Evolutionary conservation across 176 grass and related monocot species (phyloP), one percentile per base, ranked within the genome.

Genomic region (Oryza australiensis): DNA sequence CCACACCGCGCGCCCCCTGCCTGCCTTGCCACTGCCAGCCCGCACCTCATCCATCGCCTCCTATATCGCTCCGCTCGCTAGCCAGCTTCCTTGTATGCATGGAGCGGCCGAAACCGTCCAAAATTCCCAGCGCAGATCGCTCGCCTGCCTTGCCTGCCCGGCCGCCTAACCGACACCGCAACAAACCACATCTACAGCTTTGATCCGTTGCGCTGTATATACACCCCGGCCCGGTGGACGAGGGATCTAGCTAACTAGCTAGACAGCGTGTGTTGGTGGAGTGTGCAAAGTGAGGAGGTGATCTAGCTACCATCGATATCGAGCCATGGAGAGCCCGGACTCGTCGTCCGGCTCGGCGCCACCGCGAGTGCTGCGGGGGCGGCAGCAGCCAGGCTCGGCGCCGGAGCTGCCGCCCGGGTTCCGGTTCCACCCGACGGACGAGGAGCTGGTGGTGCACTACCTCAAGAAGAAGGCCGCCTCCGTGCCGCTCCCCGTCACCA

Each of bases 371-470:
- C 68, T 46, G 29, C 85, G 64, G 32, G 32, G 32, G 82, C 75
- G 80, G 72, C 70, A 70, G 66, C 87, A 82, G 13, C 89, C 80
- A 22, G 89, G 87, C 26, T 88, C 88, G 15, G 81, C 87, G 45
- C 87, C 92, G 42, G 83, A 99, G 43, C 86, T 98, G 68, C 95
- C 90, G 2, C 92, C 90, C 2, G 92, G 92, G 30, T 98, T 98
- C 83, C 86, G 95, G 9, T 98, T 94, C 86, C 92, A 98, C 76
- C 90, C 90, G 16, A 98, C 92, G 8, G 95, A 98, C 85, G 95
- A 98, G 73, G 95, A 98, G 85, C 95, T 98, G 2, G 86, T 98
- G 38, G 89, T 98, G 57, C 90, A 95, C 87, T 95, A 98, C 86
- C 89, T 98, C 82, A 98, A 99, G 82, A 95, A 91, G 85, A 95